Evolutionary conservation across 208 protist genomes (phyloP), one percentile per base, ranked within the genome.

Genomic region (Acanthamoeba lenticulata): DNA sequence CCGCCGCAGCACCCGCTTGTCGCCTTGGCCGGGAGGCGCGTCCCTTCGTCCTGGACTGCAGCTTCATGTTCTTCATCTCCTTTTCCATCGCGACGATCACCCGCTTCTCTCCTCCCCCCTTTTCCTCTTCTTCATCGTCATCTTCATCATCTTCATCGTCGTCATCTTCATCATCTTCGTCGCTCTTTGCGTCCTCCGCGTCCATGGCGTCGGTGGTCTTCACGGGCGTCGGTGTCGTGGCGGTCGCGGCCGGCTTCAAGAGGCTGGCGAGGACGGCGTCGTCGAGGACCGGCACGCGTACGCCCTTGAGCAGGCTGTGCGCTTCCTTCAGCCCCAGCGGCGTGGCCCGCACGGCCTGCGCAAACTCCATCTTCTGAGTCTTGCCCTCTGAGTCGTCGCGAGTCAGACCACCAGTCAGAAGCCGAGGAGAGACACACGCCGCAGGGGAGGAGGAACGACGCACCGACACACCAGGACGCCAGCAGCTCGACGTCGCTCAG

Each of bases 401-500:
- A 27, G 52, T 60, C 15, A 60, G 52, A 36, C 60, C 60, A 69
- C 27, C 27, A 69, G 5, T 15, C 27, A 79, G 2, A 79, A 4
- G 4, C 38, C 36, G 7, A 4, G 32, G 29, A 79, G 4, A 79
- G 2, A 79, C 13, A 79, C 17, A 79, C 7, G 7, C 67, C 7
- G 29, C 38, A 3, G 32, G 6, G 24, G 6, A 79, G 13, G 9
- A n/a, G 60, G 60, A 1, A 69, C 21, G 32, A 15, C 21, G 42
- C 49, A 90, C 83, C 83, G n/a, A 69, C 83, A 40, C 19, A 36
- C 57, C 83, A 72, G 32, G 19, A 90, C 17, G 38, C 83, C 21
- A 90, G 83, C 29, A 90, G 49, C 67, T 90, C 83, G 40, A 90
- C 29, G 57, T 90, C 57, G 47, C 47, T 90, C 52, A 90, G 32